Conservation (phyloP, 2,329 filamentous ascomycete genomes). For the Aspergillus ibericus region DNA sequence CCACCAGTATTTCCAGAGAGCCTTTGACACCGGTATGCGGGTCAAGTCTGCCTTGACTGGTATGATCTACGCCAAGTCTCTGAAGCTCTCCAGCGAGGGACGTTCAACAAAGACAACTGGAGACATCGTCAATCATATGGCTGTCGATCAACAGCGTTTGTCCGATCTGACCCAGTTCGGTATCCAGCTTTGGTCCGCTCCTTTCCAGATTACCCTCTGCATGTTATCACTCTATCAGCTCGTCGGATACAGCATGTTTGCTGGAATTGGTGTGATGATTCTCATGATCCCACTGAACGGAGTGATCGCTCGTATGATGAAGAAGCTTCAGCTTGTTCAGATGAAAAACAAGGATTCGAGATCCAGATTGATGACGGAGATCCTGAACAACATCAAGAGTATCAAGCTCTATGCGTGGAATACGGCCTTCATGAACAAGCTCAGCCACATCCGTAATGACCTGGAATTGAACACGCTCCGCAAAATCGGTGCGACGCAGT, state of each 20-base stretch:
- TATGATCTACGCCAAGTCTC: slow-evolving; percentile 87
- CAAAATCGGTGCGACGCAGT: slow-evolving; percentile 92
- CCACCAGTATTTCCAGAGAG: slow-evolving; percentile 95
- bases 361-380: slow-evolving; percentile 92
- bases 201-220: slow-evolving; percentile 93
- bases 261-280: slow-evolving; percentile 91
- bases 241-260: slow-evolving; percentile 93
- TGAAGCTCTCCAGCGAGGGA: slow-evolving; percentile 90
- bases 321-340: slow-evolving; percentile 88
- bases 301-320: slow-evolving; percentile 88
- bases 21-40: slow-evolving; percentile 94
- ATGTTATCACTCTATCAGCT: slow-evolving; percentile 95
- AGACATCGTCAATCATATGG: slow-evolving; percentile 99
- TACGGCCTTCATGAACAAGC: slow-evolving; percentile 93
- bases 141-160: slow-evolving; percentile 91
- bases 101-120: slow-evolving; percentile 85
- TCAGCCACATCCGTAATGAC: slow-evolving; percentile 95
- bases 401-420: slow-evolving; percentile 99
- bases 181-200: slow-evolving; percentile 93
- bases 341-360: slow-evolving; percentile 99
- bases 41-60: slow-evolving; percentile 89
- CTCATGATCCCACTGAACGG: slow-evolving; percentile 97
- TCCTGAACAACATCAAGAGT: slow-evolving; percentile 99
- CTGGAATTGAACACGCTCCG: slow-evolving; percentile 91
- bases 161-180: slow-evolving; percentile 95